Percentiles rank a stretch among this genome's conserved stretches.
Evolutionary conservation across 1,284 basidiomycete species (phyloP).

Genomic region (Chondrostereum purpureum): DNA sequence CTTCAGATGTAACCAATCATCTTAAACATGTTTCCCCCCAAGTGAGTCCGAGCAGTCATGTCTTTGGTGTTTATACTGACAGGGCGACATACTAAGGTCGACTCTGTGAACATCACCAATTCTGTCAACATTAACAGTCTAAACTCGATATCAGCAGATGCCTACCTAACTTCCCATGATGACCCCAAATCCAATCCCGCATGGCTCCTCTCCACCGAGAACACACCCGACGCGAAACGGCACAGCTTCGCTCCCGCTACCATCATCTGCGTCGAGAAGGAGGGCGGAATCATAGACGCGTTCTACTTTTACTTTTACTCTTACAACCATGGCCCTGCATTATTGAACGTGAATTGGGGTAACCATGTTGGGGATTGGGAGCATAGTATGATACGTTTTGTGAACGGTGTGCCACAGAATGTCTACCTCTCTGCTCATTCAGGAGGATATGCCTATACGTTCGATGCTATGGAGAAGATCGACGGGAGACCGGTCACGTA

Average conservation of each 20-base stretch:
- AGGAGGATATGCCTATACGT: slow-evolving; percentile 25
- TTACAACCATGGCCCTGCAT: slow-evolving; percentile 22
- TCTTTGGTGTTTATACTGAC: neutral
- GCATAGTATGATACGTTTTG: slow-evolving; percentile 30
- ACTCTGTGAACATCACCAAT: slow-evolving; percentile 1
- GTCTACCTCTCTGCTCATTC: slow-evolving; percentile 29
- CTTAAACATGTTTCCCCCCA: slow-evolving; percentile 23
- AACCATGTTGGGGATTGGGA: slow-evolving; percentile 31
- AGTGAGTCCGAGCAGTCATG: slow-evolving; percentile 3
- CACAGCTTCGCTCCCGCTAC: slow-evolving; percentile 21
- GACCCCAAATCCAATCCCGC: slow-evolving; percentile 19
- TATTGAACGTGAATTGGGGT: slow-evolving; percentile 21
- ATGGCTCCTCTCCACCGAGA: slow-evolving; percentile 18
- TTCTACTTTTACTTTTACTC: slow-evolving; percentile 36
- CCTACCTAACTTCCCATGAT: slow-evolving; percentile 23
- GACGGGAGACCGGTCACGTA: slow-evolving; percentile 21
- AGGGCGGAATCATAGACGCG: slow-evolving; percentile 27
- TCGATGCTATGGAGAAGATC: slow-evolving; percentile 16
- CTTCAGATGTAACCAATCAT: slow-evolving; percentile 24
- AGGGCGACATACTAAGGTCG: slow-evolving; percentile 4
- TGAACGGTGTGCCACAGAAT: slow-evolving; percentile 22
- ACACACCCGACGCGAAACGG: slow-evolving; percentile 21
- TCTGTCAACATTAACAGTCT: slow-evolving; percentile 13
- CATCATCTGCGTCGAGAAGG: slow-evolving; percentile 27
- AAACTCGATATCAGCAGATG: slow-evolving; percentile 12